Evolutionary conservation across 2,329 filamentous ascomycete species (phyloP).

Genomic region (Chaetomiaceae sp.): DNA sequence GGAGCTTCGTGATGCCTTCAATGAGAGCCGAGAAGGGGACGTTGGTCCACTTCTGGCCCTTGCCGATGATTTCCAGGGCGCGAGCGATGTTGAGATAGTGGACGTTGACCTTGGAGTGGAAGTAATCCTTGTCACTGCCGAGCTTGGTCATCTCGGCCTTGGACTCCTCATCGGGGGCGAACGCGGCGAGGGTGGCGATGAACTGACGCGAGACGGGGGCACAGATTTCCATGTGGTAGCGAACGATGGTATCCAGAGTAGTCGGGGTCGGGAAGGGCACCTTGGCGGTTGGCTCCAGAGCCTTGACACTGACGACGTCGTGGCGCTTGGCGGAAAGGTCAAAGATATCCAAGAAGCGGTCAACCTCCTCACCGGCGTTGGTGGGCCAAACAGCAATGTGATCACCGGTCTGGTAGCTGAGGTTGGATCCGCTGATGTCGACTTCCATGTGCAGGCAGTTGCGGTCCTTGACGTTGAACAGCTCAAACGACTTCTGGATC

Average conservation of each 20-base stretch:
- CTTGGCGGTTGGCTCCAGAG: conserved; percentile 90
- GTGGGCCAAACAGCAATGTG: conserved; percentile 97
- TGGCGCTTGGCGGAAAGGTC: conserved; percentile 73
- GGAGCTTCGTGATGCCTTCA: conserved; percentile 88
- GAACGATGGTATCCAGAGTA: conserved; percentile 86
- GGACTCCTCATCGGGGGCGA: conserved; percentile 76
- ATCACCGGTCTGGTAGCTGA: conserved; percentile 93
- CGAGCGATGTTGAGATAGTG: conserved; percentile 88
- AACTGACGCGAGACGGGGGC: conserved; percentile 96
- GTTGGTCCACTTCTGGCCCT: conserved; percentile 70
- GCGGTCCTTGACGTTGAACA: conserved; percentile 83
- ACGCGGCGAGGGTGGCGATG: conserved; percentile 77
- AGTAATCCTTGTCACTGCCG: conserved; percentile 91
- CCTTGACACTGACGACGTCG: conserved; percentile 80
- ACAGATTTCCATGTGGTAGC: conserved; percentile 96
- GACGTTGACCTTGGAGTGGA: conserved; percentile 76
- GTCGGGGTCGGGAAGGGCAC: conserved; percentile 96
- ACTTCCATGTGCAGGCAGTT: conserved; percentile 98
- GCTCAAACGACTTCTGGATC: conserved; percentile 81
- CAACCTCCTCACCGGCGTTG: conserved; percentile 87
- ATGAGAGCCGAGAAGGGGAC: conserved; percentile 94
- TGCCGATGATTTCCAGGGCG: conserved; percentile 67
- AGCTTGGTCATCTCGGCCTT: conserved; percentile 87
- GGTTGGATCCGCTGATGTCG: conserved; percentile 80
- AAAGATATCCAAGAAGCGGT: conserved; percentile 77